Percentiles rank a stretch among this genome's conserved stretches.
Evolutionary conservation across 305 asterid genomes (phyloP).

Genomic region (Fraxinus baroniana): DNA sequence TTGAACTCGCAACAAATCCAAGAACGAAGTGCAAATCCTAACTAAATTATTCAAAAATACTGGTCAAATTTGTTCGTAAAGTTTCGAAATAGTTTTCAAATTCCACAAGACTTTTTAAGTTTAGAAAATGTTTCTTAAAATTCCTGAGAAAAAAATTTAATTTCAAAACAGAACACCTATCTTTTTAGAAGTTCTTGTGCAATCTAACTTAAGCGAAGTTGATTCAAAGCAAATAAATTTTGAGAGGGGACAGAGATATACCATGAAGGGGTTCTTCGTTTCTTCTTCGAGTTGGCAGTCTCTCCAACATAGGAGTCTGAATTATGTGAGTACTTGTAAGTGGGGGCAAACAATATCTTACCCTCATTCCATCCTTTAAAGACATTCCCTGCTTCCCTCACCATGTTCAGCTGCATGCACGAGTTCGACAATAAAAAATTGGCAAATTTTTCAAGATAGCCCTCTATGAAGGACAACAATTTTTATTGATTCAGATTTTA

Average conservation of each 20-base stretch:
- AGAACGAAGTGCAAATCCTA: background rate
- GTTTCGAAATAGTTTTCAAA: too few species aligned
- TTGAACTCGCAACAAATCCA: too few species aligned
- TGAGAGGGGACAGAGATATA: constrained; percentile 7
- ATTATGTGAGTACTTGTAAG: constrained; percentile 79
- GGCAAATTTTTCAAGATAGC: background rate
- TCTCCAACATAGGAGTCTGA: constrained; percentile 85
- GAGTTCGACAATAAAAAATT: background rate
- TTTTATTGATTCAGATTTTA: background rate
- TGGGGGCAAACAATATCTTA: constrained; percentile 75
- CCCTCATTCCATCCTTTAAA: constrained; percentile 86
- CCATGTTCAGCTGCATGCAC: constrained; percentile 57
- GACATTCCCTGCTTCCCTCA: constrained; percentile 73
- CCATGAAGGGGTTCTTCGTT: constrained; percentile 94
- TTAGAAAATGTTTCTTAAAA: background rate
- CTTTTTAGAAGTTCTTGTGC: background rate
- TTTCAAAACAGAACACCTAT: background rate
- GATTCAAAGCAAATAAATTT: background rate
- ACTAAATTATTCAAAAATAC: too few species aligned
- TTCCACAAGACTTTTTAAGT: background rate
- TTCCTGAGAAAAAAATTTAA: background rate
- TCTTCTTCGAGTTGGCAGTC: constrained; percentile 68
- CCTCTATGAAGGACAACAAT: background rate
- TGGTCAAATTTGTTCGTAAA: background rate
- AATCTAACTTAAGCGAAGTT: background rate